Percentiles rank a stretch among this genome's conserved stretches.
Evolutionary conservation across 805 yeast species (phyloP).

Genomic region (Ogataea populi-albae): DNA sequence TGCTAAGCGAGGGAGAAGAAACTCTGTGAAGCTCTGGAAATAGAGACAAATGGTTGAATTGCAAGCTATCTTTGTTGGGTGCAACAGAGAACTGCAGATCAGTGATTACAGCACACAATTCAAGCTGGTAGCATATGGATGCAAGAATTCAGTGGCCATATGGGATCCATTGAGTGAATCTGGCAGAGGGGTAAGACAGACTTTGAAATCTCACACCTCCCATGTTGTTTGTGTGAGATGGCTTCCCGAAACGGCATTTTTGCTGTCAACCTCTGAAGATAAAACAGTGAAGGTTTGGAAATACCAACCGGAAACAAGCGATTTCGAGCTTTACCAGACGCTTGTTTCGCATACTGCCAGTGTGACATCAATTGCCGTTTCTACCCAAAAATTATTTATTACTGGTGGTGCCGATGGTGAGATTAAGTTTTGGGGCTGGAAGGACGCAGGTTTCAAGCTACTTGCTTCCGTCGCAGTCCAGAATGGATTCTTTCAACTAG

Average conservation of each 20-base stretch:
- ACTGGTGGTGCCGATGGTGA: conserved; percentile 67
- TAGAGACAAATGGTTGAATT: conserved; percentile 25
- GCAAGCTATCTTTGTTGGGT: conserved; percentile 69
- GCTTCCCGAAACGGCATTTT: conserved; percentile 40
- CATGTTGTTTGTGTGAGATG: conserved; percentile 69
- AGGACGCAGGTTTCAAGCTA: conserved; percentile 22
- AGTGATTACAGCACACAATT: conserved; percentile 45
- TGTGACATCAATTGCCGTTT: conserved; percentile 52
- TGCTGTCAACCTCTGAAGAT: conserved; percentile 71
- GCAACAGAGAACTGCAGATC: conserved; percentile 61
- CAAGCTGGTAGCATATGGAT: conserved; percentile 65
- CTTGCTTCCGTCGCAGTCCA: conserved; percentile 36
- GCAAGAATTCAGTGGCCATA: conserved; percentile 60
- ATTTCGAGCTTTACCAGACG: conserved; percentile 33
- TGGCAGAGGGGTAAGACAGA: conserved; percentile 46
- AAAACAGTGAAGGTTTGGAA: conserved; percentile 61
- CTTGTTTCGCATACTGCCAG: conserved; percentile 45
- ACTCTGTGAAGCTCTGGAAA: too few relatives aligned
- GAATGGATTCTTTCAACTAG: conserved; percentile 49
- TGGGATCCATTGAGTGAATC: conserved; percentile 14
- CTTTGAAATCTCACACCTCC: conserved; percentile 59
- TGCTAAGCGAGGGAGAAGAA: too few relatives aligned
- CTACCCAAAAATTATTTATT: conserved; percentile 38
- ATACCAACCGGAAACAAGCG: conserved; percentile 16
- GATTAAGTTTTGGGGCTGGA: conserved; percentile 47